Conservation (phyloP, 2,329 filamentous ascomycete genomes). For the Cladobotryum protrusum region DNA sequence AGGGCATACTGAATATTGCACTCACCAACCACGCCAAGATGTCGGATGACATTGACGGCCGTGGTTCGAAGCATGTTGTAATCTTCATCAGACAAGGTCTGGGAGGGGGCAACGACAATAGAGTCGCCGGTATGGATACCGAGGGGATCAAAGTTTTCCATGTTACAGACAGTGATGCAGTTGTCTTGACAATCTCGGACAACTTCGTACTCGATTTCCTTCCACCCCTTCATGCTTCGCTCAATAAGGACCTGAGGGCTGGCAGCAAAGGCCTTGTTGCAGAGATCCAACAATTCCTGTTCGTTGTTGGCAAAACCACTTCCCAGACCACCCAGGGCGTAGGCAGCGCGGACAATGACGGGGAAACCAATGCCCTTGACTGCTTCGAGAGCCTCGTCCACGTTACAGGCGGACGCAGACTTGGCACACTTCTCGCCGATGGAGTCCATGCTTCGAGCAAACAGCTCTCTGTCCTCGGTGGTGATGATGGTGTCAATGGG, state of each 20-base stretch:
- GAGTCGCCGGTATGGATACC: conserved; percentile 98
- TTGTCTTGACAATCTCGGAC: conserved; percentile 94
- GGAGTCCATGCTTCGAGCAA: conserved; percentile 96
- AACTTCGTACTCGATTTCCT: conserved; percentile 98
- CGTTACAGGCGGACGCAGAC: conserved; percentile 82
- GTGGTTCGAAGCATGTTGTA: conserved; percentile 99
- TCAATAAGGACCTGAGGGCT: conserved; percentile 96
- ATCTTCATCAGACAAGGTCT: conserved; percentile 94
- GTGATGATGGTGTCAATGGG: conserved; percentile 98
- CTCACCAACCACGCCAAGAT: conserved; percentile 94
- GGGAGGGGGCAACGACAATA: conserved; percentile 94
- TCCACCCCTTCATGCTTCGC: conserved; percentile 99
- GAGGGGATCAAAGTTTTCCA: conserved; percentile 99
- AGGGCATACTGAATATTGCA: conserved; percentile 99
- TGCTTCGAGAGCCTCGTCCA: conserved; percentile 81
- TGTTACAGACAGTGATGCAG: conserved; percentile 99
- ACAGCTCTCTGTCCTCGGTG: conserved; percentile 94
- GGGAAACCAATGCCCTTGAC: conserved; percentile 92
- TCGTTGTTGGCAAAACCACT: conserved; percentile 94
- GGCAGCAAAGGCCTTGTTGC: conserved; percentile 89
- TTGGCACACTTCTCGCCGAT: conserved; percentile 98
- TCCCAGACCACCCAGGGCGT: conserved; percentile 88
- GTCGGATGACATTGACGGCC: conserved; percentile 92
- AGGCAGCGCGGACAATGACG: conserved; percentile 94
- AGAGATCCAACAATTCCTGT: conserved; percentile 74